Evolutionary conservation across 1,284 basidiomycete species (phyloP), one percentile per base, ranked within the genome.

Genomic region (Marasmius tenuissimus): DNA sequence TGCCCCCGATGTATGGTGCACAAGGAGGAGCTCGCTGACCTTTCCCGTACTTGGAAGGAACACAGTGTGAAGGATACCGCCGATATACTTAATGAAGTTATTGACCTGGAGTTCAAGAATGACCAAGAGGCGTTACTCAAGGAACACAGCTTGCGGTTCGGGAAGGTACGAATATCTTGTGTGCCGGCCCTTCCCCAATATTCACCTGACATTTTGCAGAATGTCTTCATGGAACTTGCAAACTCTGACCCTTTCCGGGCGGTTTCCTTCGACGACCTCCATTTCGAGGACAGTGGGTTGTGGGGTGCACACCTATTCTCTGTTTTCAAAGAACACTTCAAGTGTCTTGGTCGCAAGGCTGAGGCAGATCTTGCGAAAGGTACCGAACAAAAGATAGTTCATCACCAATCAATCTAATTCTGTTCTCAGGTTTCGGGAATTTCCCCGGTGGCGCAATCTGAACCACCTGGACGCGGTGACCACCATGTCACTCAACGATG

Each of bases 1-100:
- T 78, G 76, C 61, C 73, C 72, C 2, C 66, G 73, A 1, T 79
- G 77, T 58, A 66, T 75, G 4, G 71, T 78, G 20, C 71, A 71
- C 5, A 37, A 51, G 12, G 61, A 69, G 5, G 34, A 72, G 7
- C 69, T 67, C 14, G 65, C 63, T 0, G 56, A 75, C 52, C 58
- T 72, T 14, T 60, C 62, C 16, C 34, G 51, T n/a, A 53, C 11
- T 10, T 67, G 61, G 58, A 52, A 59, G 22, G 58, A 65, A 14
- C 64, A 67, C 0, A 73, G 67, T 6, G 55, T 65, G 20, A 45
- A 49, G 1, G 35, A 65, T 8, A 69, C 69, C 38, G 11, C 65
- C 35, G 51, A 60, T 1, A 61, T 70, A 1, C 58, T 68, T 35
- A n/a, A 62, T 1, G 12, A 58, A 4, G 69, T 66, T 27, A 50